Evolutionary conservation across 2,329 filamentous ascomycete species (phyloP), one percentile per base, ranked within the genome.

Genomic region (Rhexocercosporidium sp.): DNA sequence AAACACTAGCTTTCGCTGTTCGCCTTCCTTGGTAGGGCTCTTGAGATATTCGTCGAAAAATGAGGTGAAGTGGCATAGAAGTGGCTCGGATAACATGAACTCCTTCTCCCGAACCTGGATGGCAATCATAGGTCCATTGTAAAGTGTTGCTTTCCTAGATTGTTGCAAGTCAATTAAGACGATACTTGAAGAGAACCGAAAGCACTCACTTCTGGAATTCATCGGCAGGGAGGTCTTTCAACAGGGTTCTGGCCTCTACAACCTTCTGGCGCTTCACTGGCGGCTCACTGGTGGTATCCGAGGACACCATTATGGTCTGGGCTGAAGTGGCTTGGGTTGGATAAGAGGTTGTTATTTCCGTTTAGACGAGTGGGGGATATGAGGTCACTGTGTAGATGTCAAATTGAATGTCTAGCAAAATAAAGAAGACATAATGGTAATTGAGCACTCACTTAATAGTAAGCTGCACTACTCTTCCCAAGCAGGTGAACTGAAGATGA

Each of bases 31-130:
- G 37, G 39, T 59, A 12, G 18, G 2, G 2, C 65, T 57, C 25
- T 70, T 66, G 16, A 72, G 66, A n/a, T 65, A 66, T 14, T 16
- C 20, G 1, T 72, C 41, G 47, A 72, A 72, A 39, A 63, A 66
- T 1, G 31, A 20, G 0, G 69, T 71, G 29, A 54, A 61, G 29
- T 66, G 54, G 56, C 68, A 70, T 0, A 70, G 46, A 1, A 72
- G 64, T 3, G 6, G 49, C 54, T 69, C 67, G 0, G 69, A 59
- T 6, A 70, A 16, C 1, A 1, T 16, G 25, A 69, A 66, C 3
- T 44, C 29, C 14, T 51, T 64, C 8, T 29, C 51, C 12, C 44
- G 37, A 5, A 71, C 51, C n/a, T 54, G n/a, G 25, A 71, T 64
- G 14, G 39, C 64, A 4, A 71, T 61, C 1, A 46, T 62, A 12